Base-by-base conservation (phyloP, 2,329 filamentous ascomycete species). In the Pseudopithomyces chartarum region DNA sequence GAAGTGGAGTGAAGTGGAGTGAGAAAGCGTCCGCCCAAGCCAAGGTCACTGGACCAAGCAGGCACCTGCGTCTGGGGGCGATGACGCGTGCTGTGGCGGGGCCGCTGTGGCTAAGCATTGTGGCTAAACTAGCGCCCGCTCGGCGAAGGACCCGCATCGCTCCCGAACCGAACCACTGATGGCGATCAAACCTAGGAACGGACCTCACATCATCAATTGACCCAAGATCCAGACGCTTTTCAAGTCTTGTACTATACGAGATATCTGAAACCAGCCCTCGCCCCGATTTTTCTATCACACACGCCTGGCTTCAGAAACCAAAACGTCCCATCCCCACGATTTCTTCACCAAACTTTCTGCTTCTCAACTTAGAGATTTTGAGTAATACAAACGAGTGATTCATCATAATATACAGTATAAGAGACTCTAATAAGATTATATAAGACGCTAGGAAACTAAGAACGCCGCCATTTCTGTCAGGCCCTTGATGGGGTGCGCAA, bases 381-480 rank as follows among this genome's bases (percentile, higher is more conserved):
- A 48, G 40, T 54, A 54, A 47, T 54, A 54, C 52, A 54, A 40
- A 54, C 52, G 52, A 48, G 52, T 43, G 34, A 20, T 7, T 26
- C n/a, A 12, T 6, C 32, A 17, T 50, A 50, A 34, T 40, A 50
- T 50, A 50, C 47, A 50, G 26, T 29, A 50, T 50, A 40, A 20
- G 38, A 50, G 5, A 19, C 33, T 12, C 20, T 22, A 50, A 29
- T 33, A 43, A 33, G 11, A 42, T 51, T 34, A 42, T 42, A 11
- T 42, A 26, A 11, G n/a, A 38, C 29, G 20, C 20, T 34, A 52
- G n/a, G 40, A 34, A 32, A 45, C 33, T 29, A 12, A 33, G 42
- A 47, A 42, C 36, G 32, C 23, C 33, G 17, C 45, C 50, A 42
- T 42, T 38, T 40, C 15, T 44, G 42, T 33, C 23, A 33, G 39